These are phyloP conservation scores for Murraya koenigii DNA, from an alignment of 345 rosid genomes.

Conservation along the genomic window DNA sequence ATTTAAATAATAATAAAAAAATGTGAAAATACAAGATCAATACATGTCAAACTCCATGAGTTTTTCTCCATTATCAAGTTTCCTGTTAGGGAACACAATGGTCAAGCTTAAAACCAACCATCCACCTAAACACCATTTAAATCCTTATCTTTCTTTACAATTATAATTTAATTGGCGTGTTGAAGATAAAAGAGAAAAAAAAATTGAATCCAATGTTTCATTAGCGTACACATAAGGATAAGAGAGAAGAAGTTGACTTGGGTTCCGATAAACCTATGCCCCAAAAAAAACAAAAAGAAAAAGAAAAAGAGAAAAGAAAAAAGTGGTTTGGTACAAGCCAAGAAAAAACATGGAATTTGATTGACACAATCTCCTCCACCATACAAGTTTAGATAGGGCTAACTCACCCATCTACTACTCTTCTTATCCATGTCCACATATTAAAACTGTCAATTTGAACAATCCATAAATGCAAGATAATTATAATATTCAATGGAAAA, in stretches of 20 bases:
- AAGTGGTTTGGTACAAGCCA: not conserved
- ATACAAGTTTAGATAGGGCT: not conserved
- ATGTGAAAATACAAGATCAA: not conserved
- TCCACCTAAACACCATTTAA: not conserved
- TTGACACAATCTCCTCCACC: constrained; percentile 1
- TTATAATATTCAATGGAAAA: not conserved
- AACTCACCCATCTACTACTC: not conserved
- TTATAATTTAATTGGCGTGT: not conserved
- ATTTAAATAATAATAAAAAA: too few species aligned
- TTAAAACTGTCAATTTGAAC: not conserved
- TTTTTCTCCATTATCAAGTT: constrained; percentile 16
- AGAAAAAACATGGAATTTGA: not conserved
- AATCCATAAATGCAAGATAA: not conserved
- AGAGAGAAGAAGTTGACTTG: not conserved
- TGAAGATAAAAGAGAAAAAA: not conserved
- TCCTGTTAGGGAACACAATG: constrained; percentile 8
- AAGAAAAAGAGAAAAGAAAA: not conserved
- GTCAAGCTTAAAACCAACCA: not conserved
- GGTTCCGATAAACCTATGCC: not conserved
- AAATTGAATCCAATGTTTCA: not conserved
- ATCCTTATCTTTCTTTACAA: not conserved
- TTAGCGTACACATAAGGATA: not conserved
- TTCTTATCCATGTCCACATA: not conserved
- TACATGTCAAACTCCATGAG: constrained; percentile 3
- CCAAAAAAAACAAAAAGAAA: not conserved